Percentiles rank a stretch among this genome's conserved stretches.
These are phyloP conservation scores for Aspergillus sp. DNA, from an alignment of 2,329 filamentous ascomycete genomes.

Conservation along the genomic window DNA sequence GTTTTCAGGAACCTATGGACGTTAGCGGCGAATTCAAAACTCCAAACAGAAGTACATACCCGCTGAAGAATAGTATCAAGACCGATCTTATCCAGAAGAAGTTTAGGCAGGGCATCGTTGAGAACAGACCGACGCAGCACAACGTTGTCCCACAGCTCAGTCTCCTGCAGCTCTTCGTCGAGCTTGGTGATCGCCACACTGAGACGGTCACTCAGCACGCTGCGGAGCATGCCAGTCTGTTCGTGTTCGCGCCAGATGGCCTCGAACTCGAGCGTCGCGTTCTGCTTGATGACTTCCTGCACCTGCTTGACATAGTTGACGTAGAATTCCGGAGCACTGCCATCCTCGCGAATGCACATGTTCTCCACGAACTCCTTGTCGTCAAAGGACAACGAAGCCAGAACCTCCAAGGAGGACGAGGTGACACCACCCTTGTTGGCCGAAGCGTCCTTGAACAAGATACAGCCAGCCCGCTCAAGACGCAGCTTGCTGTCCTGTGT, in stretches of 20 bases:
- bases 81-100: constrained; percentile 85
- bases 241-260: constrained; percentile 96
- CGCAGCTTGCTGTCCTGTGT: constrained; percentile 96
- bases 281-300: constrained; percentile 84
- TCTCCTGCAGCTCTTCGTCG: constrained; percentile 92
- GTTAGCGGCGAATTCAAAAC: constrained; percentile 17
- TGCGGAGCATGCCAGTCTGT: constrained; percentile 72
- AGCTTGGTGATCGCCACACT: constrained; percentile 92
- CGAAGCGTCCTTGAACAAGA: constrained; percentile 95
- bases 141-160: constrained; percentile 84
- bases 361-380: constrained; percentile 82
- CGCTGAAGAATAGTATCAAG: constrained; percentile 81
- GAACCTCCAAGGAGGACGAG: constrained; percentile 91
- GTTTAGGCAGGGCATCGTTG: constrained; percentile 76
- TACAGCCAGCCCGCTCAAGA: constrained; percentile 89
- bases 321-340: constrained; percentile 85
- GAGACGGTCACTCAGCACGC: constrained; percentile 86
- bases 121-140: constrained; percentile 75
- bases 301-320: constrained; percentile 87
- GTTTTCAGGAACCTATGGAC: constrained; percentile 71
- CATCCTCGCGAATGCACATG: constrained; percentile 84
- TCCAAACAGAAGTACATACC: constrained; percentile 47
- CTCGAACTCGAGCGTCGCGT: constrained; percentile 92
- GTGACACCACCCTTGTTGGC: constrained; percentile 99
- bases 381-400: constrained; percentile 91